Evolutionary conservation across 1,139 yeast species (phyloP).

Genomic region (Diutina mesorugosa): DNA sequence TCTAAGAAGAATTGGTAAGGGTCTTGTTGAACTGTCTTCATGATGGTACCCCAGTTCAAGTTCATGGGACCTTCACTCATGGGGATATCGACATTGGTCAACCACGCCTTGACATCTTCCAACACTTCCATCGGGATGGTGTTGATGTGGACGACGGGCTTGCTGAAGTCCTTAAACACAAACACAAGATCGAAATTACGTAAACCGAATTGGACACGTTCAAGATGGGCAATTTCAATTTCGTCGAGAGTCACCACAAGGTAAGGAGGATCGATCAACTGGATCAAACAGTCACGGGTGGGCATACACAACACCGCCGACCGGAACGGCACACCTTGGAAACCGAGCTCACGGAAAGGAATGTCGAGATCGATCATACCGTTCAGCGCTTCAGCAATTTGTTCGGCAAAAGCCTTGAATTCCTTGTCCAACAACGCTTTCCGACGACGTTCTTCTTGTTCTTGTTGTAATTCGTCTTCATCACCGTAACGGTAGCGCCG

Average conservation of each 20-base stretch:
- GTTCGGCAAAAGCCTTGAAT: conserved; percentile 79
- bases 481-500: conserved; percentile 90
- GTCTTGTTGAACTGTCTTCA: conserved; percentile 87
- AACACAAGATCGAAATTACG: conserved; percentile 93
- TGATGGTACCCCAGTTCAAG: conserved; percentile 90
- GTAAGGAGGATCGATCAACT: conserved; percentile 90
- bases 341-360: conserved; percentile 93
- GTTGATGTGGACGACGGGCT: conserved; percentile 84
- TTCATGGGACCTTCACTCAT: conserved; percentile 90
- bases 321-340: conserved; percentile 94
- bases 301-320: conserved; percentile 95
- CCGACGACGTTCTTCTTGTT: conserved; percentile 93
- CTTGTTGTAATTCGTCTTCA: conserved; percentile 97
- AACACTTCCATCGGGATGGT: conserved; percentile 88
- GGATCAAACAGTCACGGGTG: conserved; percentile 91
- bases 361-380: conserved; percentile 80
- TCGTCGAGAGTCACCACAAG: conserved; percentile 84
- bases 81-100: conserved; percentile 92
- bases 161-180: conserved; percentile 80
- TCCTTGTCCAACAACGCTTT: conserved; percentile 87
- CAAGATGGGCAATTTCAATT: conserved; percentile 89
- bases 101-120: conserved; percentile 92
- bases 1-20: conserved; percentile 89
- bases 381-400: conserved; percentile 76
- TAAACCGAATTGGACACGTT: conserved; percentile 94